Base-by-base conservation (phyloP, 2,329 filamentous ascomycete species). In the Stemphylium beticola region DNA sequence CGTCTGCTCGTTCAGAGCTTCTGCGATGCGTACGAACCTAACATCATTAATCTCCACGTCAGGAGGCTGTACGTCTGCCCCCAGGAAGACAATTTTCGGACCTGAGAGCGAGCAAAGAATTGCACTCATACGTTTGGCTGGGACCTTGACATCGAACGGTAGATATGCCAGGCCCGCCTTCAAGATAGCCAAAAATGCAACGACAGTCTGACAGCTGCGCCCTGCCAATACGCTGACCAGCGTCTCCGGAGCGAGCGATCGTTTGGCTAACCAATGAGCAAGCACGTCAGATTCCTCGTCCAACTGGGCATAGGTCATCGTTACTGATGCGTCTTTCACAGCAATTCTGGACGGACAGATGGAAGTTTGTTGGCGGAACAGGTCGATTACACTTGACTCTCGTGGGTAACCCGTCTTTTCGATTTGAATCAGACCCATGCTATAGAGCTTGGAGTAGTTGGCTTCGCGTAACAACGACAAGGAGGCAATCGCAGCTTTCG, bases 81-180 rank as follows among this genome's bases (percentile, higher is more conserved):
- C 32, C 3, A 31, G 4, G 77, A 74, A 65, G 77, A 79, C 43
- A 65, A 74, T 46, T 68, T 64, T 71, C 51, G 1, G 81, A 71
- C 1, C 81, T 77, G 15, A 86, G 83, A 32, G 77, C 73, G 26
- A 77, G 46, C 55, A 76, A 74, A 57, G 34, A 12, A 53, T 51
- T 3, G 20, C 11, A 0, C 74, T 72, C 31, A 74, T 67, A 37
- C 57, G 69, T 67, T 9, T 20, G 24, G 15, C 24, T 17, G 33
- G 72, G 60, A 55, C 76, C 72, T 40, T 78, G 72, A 1, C 71
- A 74, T 64, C 72, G n/a, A 58, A 37, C 9, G 51, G 55, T 57
- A 75, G 77, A 73, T 75, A 78, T 3, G 75, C 76, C 36, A 68
- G 68, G 2, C 75, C 75, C 9, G 76, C 73, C 52, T 79, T 79